Evolutionary conservation across 495 filamentous ascomycete species (phyloP).

Genomic region (Cercophora sp.): DNA sequence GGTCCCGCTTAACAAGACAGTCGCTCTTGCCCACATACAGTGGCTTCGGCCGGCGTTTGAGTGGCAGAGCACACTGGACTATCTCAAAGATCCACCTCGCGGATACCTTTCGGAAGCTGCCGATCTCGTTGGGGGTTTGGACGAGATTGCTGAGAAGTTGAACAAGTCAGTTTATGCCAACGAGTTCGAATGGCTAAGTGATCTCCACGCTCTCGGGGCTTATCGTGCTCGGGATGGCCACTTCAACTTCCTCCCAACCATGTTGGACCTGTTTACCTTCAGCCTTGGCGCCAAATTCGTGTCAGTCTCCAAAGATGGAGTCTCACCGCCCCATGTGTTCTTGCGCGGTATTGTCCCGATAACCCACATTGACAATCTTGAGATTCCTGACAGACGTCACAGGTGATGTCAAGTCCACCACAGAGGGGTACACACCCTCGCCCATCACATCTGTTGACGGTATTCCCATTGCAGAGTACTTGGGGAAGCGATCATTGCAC

Average conservation of each 20-base stretch:
- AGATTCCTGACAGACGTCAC: not conserved
- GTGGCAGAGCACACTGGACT: constrained; percentile 40
- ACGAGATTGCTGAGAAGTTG: constrained; percentile 29
- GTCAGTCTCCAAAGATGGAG: constrained; percentile 17
- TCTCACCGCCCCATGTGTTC: constrained; percentile 13
- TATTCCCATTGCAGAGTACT: constrained; percentile 10
- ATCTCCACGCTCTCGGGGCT: constrained; percentile 13
- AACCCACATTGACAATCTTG: not conserved
- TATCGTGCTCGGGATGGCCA: constrained; percentile 15
- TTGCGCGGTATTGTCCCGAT: constrained; percentile 19
- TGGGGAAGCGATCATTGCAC: constrained; percentile 1
- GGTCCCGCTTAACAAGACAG: constrained; percentile 15
- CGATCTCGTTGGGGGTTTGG: constrained; percentile 37
- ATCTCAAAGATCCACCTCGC: constrained; percentile 39
- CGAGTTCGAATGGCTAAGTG: constrained; percentile 49
- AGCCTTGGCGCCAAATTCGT: constrained; percentile 11
- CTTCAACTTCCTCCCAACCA: constrained; percentile 1
- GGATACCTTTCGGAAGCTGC: constrained; percentile 37
- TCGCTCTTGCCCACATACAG: constrained; percentile 10
- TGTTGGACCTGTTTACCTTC: constrained; percentile 19
- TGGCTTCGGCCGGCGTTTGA: constrained; percentile 14
- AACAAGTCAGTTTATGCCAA: constrained; percentile 29
- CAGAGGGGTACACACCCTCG: constrained; percentile 16
- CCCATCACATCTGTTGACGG: constrained; percentile 21
- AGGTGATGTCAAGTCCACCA: constrained; percentile 16